Evolutionary conservation across 495 filamentous ascomycete species (phyloP).

Genomic region (Tirmania nivea): DNA sequence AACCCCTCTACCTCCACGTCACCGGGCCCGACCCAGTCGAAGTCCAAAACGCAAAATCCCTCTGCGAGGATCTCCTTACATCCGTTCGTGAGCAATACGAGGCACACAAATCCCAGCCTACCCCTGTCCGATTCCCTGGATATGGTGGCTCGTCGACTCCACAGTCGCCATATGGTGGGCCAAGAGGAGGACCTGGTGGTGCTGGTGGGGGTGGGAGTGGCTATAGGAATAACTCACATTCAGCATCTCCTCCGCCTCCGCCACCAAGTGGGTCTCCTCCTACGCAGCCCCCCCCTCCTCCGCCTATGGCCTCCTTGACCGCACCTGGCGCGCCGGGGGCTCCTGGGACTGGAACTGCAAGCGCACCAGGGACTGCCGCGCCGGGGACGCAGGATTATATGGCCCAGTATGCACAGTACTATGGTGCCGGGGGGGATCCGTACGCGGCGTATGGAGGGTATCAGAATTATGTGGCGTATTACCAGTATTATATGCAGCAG

Average conservation of each 20-base stretch:
- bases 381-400: constrained; percentile 35
- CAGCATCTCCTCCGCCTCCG: constrained; percentile 15
- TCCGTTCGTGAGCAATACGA: constrained; percentile 77
- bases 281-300: constrained; percentile 1
- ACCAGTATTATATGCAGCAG: no score
- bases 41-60: constrained; percentile 67
- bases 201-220: constrained; percentile 16
- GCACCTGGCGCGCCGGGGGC: constrained; percentile 11
- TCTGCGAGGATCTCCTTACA: constrained; percentile 64
- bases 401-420: constrained; percentile 72
- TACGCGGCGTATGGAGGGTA: constrained; percentile 89
- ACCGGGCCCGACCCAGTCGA: constrained; percentile 70
- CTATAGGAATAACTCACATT: constrained; percentile 12
- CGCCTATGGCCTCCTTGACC: not conserved
- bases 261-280: constrained; percentile 20
- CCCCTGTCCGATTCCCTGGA: constrained; percentile 39
- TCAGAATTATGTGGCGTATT: constrained; percentile 37
- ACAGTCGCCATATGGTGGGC: constrained; percentile 11
- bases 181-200: constrained; percentile 7
- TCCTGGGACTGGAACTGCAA: constrained; percentile 16
- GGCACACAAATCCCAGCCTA: constrained; percentile 65
- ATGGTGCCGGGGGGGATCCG: constrained; percentile 46
- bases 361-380: constrained; percentile 20
- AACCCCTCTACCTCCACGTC: constrained; percentile 87
- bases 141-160: constrained; percentile 29